Evolutionary conservation across 2,329 filamentous ascomycete species (phyloP), one percentile per base, ranked within the genome.

Genomic region (Aotearoamyces nothofagi): DNA sequence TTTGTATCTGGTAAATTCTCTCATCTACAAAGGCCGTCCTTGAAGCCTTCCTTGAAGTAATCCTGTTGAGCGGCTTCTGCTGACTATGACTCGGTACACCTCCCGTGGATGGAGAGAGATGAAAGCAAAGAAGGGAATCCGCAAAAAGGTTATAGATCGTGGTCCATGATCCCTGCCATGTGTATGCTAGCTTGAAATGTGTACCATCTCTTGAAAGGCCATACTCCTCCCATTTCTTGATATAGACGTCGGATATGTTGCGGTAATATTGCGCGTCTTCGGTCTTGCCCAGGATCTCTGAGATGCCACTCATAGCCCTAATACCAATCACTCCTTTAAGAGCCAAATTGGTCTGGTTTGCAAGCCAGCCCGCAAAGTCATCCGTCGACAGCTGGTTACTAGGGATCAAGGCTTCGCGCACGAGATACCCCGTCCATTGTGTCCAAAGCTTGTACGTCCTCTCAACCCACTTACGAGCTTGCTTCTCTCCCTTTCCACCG

Each of bases 301-400:
- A 61, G 9, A 80, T 55, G 40, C 75, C 67, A 39, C 70, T 70
- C 73, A 84, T 84, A 14, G 79, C 79, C 46, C 74, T 71, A 49
- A 87, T 78, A 13, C 78, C 79, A 27, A 86, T 63, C 36, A 84
- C 82, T 12, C 78, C 79, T 46, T 86, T 86, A 28, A 86, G 55
- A 0, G 79, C 79, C 12, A 78, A 57, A 36, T 79, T 81, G 3
- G 73, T 78, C 45, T 78, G 72, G 17, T 78, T 63, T 15, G 72
- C 66, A 15, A 79, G 56, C 63, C 70, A 74, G 27, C 74, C 74
- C 12, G 74, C 74, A 44, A 78, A 78, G 45, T 79, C 74, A 42
- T 79, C 74, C 4, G 74, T 79, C 13, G 66, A 76, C 4, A 79
- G 59, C 48, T 80, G 74, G 33, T 76, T 76, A 17, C 63, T 61